Evolutionary conservation across 2,329 filamentous ascomycete species (phyloP).

Genomic region (Ophiostoma piceae): DNA sequence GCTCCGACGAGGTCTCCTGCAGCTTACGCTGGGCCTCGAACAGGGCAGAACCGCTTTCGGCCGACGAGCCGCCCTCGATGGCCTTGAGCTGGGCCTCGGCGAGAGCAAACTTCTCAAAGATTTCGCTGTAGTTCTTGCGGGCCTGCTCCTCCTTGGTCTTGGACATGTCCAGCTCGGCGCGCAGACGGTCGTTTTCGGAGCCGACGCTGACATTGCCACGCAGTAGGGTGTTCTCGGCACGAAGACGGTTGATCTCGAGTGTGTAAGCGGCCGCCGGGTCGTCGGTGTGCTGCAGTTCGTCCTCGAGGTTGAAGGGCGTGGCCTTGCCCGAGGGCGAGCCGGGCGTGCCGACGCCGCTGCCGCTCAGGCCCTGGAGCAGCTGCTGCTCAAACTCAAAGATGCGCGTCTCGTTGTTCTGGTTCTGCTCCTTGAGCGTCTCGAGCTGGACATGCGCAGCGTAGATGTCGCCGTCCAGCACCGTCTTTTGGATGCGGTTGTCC

Average conservation of each 20-base stretch:
- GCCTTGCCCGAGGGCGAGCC: slow-evolving; percentile 19
- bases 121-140: slow-evolving; percentile 51
- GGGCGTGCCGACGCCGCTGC: slow-evolving; percentile 1
- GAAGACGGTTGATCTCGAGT: slow-evolving; percentile 53
- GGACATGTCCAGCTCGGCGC: slow-evolving; percentile 52
- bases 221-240: slow-evolving; percentile 57
- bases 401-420: slow-evolving; percentile 46
- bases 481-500: slow-evolving; percentile 41
- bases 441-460: slow-evolving; percentile 39
- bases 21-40: slow-evolving; percentile 48
- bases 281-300: slow-evolving; percentile 52
- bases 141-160: slow-evolving; percentile 47
- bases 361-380: slow-evolving; percentile 38
- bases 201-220: slow-evolving; percentile 50
- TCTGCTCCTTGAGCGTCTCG: slow-evolving; percentile 40
- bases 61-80: slow-evolving; percentile 40
- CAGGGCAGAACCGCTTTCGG: slow-evolving; percentile 47
- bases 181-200: slow-evolving; percentile 50
- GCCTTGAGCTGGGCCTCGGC: slow-evolving; percentile 54
- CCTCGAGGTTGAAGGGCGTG: slow-evolving; percentile 48
- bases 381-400: slow-evolving; percentile 58
- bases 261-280: slow-evolving; percentile 40
- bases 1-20: slow-evolving; percentile 42
- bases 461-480: slow-evolving; percentile 44
- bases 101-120: slow-evolving; percentile 55